phyloP scores from a whole-genome alignment of 495 filamentous ascomycete genomes.

The Aspergillus leporis region DNA sequence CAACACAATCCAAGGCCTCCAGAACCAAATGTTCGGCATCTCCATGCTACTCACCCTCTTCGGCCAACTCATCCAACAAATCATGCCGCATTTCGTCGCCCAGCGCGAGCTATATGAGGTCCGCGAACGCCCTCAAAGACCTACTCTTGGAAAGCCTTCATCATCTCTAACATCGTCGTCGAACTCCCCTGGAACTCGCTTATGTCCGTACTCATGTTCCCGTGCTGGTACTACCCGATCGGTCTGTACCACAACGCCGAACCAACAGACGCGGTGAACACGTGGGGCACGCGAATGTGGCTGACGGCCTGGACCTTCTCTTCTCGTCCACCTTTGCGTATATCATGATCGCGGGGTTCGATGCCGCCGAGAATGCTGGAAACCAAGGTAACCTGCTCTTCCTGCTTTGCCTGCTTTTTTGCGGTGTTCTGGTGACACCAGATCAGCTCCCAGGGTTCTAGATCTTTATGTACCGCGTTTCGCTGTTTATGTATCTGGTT shows the following conservation, averaged over 20 bases:
- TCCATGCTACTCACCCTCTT: conserved; percentile 79
- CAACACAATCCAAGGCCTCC: conserved; percentile 70
- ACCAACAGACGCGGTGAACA: conserved; percentile 34
- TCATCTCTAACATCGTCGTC: conserved; percentile 60
- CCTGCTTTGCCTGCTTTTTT: conserved; percentile 3
- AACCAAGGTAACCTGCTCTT: conserved; percentile 2
- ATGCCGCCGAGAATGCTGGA: conserved; percentile 37
- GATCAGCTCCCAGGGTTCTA: conserved; percentile 64
- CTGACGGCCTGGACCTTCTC: conserved; percentile 49
- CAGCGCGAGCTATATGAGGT: conserved; percentile 72
- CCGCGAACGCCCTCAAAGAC: conserved; percentile 75
- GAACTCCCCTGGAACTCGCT: conserved; percentile 67
- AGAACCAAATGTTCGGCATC: conserved; percentile 81
- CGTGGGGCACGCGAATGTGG: conserved; percentile 50
- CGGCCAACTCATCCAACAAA: conserved; percentile 67
- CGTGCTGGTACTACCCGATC: conserved; percentile 60
- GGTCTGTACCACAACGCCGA: conserved; percentile 53
- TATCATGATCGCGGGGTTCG: conserved; percentile 54
- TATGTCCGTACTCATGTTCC: conserved; percentile 54
- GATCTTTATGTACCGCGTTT: conserved; percentile 71
- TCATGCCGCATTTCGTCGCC: conserved; percentile 66
- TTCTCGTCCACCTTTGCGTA: conserved; percentile 55
- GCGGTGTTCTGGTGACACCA: conserved; percentile 51
- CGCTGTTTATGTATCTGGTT: conserved; percentile 57
- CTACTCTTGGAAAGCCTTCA: conserved; percentile 70